Evolutionary conservation across 2,329 filamentous ascomycete species (phyloP), one percentile per base, ranked within the genome.

Genomic region (Coccinonectria pachysandricola): DNA sequence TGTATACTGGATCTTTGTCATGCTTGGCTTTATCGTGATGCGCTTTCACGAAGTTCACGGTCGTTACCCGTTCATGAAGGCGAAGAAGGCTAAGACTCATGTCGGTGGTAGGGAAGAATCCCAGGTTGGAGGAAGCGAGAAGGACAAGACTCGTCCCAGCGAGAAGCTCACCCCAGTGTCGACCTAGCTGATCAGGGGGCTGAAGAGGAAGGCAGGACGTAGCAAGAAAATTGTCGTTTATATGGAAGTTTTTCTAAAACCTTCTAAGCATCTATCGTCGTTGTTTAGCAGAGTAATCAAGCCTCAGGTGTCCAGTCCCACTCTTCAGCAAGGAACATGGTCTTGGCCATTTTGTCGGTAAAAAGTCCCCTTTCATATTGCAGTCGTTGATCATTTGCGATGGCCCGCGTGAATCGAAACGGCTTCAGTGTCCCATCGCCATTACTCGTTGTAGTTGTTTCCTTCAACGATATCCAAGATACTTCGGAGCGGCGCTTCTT

Each of bases 1-100:
- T 50, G 32, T 88, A 10, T 93, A 93, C 60, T 94, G 85, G 86
- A 56, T 91, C 26, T 63, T 62, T 7, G 70, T 91, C 39, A 84
- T 86, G 30, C 65, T 84, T 10, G 67, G 65, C 5, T 82, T 88
- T 48, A 34, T 73, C 9, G 39, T 59, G 17, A 66, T 88, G 63
- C 65, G 77, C 21, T 83, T 73, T 57, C 68, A 68, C 36, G 83
- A 91, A 57, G 41, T 39, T 18, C 64, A 60, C 34, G 65, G 67
- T 7, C 61, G 56, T 35, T 64, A 59, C 53, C 65, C 65, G 2
- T 45, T 66, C n/a, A 39, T 52, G 37, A 60, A 57, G 39, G 32
- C 47, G 13, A 57, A n/a, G n/a, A n/a, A 55, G 40, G 16, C 36
- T 30, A 18, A 23, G n/a, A n/a, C n/a, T n/a, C n/a, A n/a, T n/a